Evolutionary conservation across 495 filamentous ascomycete species (phyloP), one percentile per base, ranked within the genome.

Genomic region (Cenococcum geophilum): DNA sequence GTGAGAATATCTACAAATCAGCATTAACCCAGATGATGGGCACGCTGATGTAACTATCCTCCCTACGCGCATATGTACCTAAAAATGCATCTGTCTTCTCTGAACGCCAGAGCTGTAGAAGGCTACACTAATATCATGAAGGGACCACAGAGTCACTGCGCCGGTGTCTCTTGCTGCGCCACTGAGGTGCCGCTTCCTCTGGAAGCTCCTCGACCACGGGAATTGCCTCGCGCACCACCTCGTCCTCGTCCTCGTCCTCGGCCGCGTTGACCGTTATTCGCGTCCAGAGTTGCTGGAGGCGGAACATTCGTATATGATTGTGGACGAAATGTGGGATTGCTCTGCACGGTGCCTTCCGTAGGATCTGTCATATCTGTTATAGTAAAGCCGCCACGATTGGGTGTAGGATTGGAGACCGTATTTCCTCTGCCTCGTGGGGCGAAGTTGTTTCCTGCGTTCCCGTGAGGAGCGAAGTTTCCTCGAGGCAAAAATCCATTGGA

Each of bases 291-390:
- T 27, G 87, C 72, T 0, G 92, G 92, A 5, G 93, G 93, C 4
- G 93, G 91, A 9, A 92, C 88, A 55, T 83, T 83, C 36, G 78
- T 77, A 68, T 93, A 95, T 57, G 74, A 77, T 65, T 83, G 79
- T 25, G 82, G 81, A 25, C 75, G 76, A 72, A 83, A 84, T 56
- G 77, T 73, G 3, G 78, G 75, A 66, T 83, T 82, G 61, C 79
- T 76, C 58, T 75, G 59, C 36, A 81, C 66, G 8, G 84, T 70
- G 12, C 80, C 81, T 23, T 63, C 76, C 1, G 76, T 74, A 1
- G 82, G 74, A 58, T 81, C 75, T 25, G 68, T 67, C 56, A 75
- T 76, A 58, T 86, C 82, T 14, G 81, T 70, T n/a, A 77, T 66
- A 20, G 70, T 73, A 68, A 83, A 86, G 2, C 83, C 81, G 37